These are phyloP conservation scores for Suillus cothurnatus DNA, from an alignment of 768 basidiomycete genomes.

Conservation along the genomic window DNA sequence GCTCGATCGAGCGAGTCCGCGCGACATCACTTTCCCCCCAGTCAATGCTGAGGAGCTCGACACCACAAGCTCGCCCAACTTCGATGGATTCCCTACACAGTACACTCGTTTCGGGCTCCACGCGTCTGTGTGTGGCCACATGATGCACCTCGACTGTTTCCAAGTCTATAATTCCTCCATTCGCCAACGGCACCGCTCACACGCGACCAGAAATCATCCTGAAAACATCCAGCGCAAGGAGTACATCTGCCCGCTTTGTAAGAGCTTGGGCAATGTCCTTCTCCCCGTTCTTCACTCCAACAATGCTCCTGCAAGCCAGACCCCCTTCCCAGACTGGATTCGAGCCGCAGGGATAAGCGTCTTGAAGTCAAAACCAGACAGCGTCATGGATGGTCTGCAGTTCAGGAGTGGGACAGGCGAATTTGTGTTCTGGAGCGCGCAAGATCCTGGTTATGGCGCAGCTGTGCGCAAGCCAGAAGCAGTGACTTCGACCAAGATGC, in stretches of 20 bases:
- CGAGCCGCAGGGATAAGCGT: constrained; percentile 88
- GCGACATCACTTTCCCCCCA: constrained; percentile 39
- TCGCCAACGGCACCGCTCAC: constrained; percentile 82
- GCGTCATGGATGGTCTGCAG: constrained; percentile 69
- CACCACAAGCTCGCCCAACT: constrained; percentile 53
- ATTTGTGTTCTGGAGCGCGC: constrained; percentile 87
- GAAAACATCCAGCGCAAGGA: constrained; percentile 94
- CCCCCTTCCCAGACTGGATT: constrained; percentile 87
- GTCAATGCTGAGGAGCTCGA: constrained; percentile 28
- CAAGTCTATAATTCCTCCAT: constrained; percentile 87
- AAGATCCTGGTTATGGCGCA: constrained; percentile 69
- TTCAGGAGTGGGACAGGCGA: constrained; percentile 83
- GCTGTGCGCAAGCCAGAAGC: constrained; percentile 57
- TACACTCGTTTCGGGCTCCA: constrained; percentile 85
- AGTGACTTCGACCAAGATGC: constrained; percentile 72
- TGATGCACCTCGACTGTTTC: constrained; percentile 98
- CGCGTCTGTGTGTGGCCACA: constrained; percentile 88
- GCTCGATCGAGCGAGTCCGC: constrained; percentile 55
- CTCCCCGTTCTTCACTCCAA: constrained; percentile 72
- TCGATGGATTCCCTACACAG: constrained; percentile 72
- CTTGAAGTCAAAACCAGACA: constrained; percentile 80
- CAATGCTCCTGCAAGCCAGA: constrained; percentile 44
- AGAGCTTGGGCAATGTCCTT: constrained; percentile 93
- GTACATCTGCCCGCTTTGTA: constrained; percentile 96
- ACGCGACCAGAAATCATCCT: constrained; percentile 91